phyloP scores from a whole-genome alignment of 2,329 filamentous ascomycete genomes.

The Clonostachys rhizophaga region DNA sequence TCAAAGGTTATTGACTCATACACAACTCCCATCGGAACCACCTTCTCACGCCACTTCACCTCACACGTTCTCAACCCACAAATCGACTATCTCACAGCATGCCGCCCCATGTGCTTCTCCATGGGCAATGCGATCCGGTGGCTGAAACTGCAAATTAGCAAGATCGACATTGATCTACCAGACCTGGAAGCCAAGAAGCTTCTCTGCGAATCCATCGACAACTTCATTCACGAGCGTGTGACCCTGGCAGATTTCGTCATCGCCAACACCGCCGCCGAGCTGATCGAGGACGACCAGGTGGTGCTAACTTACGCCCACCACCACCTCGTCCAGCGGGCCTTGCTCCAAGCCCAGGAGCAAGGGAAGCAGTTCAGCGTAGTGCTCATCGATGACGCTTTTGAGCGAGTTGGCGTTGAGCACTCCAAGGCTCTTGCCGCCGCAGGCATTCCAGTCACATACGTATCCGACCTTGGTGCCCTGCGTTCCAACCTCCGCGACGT shows the following conservation, averaged over 20 bases:
- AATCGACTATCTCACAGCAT: slow-evolving; percentile 90
- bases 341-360: slow-evolving; percentile 64
- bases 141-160: slow-evolving; percentile 88
- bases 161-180: slow-evolving; percentile 79
- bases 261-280: slow-evolving; percentile 66
- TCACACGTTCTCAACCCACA: slow-evolving; percentile 89
- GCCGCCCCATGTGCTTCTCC: slow-evolving; percentile 90
- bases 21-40: slow-evolving; percentile 77
- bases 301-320: slow-evolving; percentile 85
- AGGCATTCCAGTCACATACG: slow-evolving; percentile 77
- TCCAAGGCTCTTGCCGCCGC: slow-evolving; percentile 63
- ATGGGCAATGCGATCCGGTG: slow-evolving; percentile 97
- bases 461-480: slow-evolving; percentile 64
- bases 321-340: slow-evolving; percentile 77
- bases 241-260: slow-evolving; percentile 85
- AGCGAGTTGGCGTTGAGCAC: slow-evolving; percentile 49
- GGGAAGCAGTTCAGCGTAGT: slow-evolving; percentile 80
- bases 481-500: slow-evolving; percentile 63
- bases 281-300: slow-evolving; percentile 69
- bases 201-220: slow-evolving; percentile 78
- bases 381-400: slow-evolving; percentile 68
- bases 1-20: slow-evolving; percentile 85
- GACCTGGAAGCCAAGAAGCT: slow-evolving; percentile 78
- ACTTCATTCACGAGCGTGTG: slow-evolving; percentile 86
- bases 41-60: slow-evolving; percentile 85